A percentile compares a stretch with the other conserved stretches of the same genome.
These are phyloP conservation scores for Wilcoxina mikolae DNA, from an alignment of 495 filamentous ascomycete genomes.

Conservation along the genomic window DNA sequence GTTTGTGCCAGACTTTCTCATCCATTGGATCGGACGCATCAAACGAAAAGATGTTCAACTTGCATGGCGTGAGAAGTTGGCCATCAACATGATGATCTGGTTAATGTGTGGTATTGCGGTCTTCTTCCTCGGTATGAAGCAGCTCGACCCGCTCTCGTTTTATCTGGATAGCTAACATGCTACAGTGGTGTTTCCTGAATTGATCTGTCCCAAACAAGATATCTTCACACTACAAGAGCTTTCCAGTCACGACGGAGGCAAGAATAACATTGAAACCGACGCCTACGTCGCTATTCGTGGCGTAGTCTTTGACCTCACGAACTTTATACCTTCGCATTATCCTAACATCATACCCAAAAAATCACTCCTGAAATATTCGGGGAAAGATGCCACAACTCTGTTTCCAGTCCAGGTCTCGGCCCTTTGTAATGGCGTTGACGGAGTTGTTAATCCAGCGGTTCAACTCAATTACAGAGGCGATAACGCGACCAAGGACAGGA, in stretches of 20 bases:
- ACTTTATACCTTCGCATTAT: slow-evolving; percentile 66
- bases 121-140: slow-evolving; percentile 48
- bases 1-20: slow-evolving; percentile 71
- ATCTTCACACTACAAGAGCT: slow-evolving; percentile 74
- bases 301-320: slow-evolving; percentile 67
- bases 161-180: not conserved
- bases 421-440: slow-evolving; percentile 63
- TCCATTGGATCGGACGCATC: slow-evolving; percentile 68
- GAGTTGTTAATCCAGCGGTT: slow-evolving; percentile 51
- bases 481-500: slow-evolving; percentile 55
- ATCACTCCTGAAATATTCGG: slow-evolving; percentile 62
- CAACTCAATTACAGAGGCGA: slow-evolving; percentile 64
- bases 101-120: slow-evolving; percentile 58
- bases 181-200: slow-evolving; percentile 64
- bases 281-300: slow-evolving; percentile 75
- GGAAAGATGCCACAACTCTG: slow-evolving; percentile 66
- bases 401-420: slow-evolving; percentile 94
- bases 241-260: slow-evolving; percentile 47
- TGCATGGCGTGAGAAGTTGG: slow-evolving; percentile 94
- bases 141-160: not conserved
- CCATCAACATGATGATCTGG: slow-evolving; percentile 98
- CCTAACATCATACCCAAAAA: slow-evolving; percentile 54
- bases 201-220: slow-evolving; percentile 84
- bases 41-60: slow-evolving; percentile 81
- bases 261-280: slow-evolving; percentile 22